A percentile compares a stretch with the other conserved stretches of the same genome.
phyloP scores from a whole-genome alignment of 176 grass and related monocot species.

The Rhynchospora tenuis region DNA sequence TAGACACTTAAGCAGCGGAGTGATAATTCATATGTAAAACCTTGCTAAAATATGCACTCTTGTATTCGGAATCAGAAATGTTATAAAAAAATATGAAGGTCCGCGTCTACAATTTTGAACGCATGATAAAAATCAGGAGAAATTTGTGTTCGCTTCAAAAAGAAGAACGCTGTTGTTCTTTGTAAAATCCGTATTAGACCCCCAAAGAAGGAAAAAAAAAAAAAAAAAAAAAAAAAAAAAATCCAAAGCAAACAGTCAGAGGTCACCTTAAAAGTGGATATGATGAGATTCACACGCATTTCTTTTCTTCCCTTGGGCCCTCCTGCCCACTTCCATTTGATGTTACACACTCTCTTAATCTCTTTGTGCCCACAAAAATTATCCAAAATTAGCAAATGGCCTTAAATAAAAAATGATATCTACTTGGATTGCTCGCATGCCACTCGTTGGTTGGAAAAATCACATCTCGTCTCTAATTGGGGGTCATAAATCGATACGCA shows the following conservation, averaged over 20 bases:
- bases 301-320: not conserved
- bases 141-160: too few species aligned
- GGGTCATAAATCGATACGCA: not conserved
- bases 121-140: too few species aligned
- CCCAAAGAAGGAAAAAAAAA: not conserved
- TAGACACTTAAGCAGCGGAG: too few species aligned
- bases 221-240: not conserved
- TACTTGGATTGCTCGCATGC: not conserved
- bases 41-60: too few species aligned
- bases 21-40: too few species aligned
- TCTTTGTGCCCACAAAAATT: conserved; percentile 9
- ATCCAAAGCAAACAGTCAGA: not conserved
- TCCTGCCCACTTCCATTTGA: not conserved
- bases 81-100: too few species aligned
- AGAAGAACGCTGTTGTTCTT: not conserved
- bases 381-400: not conserved
- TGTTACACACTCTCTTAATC: conserved; percentile 6
- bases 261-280: conserved; percentile 11
- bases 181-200: not conserved
- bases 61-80: too few species aligned
- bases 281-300: conserved; percentile 18
- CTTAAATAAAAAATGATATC: not conserved
- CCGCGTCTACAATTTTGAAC: too few species aligned
- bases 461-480: not conserved
- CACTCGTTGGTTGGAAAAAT: conserved; percentile 6